phyloP scores from a whole-genome alignment of 768 basidiomycete genomes.

The Boletus reticuloceps region DNA sequence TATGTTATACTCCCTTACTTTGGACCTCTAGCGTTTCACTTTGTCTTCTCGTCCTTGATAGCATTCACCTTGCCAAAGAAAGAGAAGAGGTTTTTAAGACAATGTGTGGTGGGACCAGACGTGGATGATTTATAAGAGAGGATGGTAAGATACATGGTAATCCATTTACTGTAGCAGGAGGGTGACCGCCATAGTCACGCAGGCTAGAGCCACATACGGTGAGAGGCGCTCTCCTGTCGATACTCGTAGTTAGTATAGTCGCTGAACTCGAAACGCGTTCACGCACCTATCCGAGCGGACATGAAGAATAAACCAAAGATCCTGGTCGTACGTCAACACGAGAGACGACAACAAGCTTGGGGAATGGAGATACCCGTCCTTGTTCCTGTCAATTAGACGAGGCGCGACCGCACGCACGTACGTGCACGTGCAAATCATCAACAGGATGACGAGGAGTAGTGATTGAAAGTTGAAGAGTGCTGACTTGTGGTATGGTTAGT shows the following conservation, averaged over 20 bases:
- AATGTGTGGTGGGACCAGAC: background rate
- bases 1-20: background rate
- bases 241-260: background rate
- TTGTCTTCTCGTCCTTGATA: too few relatives aligned
- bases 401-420: conserved; percentile 92
- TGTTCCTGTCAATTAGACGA: conserved; percentile 87
- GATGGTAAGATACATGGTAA: background rate
- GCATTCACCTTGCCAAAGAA: too few relatives aligned
- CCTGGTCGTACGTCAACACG: conserved; percentile 38
- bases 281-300: conserved; percentile 89
- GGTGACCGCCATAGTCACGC: conserved; percentile 86
- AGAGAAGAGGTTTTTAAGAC: too few relatives aligned
- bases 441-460: conserved; percentile 86
- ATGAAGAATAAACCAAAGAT: conserved; percentile 94
- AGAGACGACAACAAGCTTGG: background rate
- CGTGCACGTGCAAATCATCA: conserved; percentile 96
- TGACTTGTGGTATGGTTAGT: conserved; percentile 48
- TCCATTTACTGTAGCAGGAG: conserved; percentile 46
- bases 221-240: conserved; percentile 88
- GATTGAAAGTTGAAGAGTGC: conserved; percentile 99
- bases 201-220: conserved; percentile 93
- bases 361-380: conserved; percentile 68
- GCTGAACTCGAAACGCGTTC: background rate
- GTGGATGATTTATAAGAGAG: background rate
- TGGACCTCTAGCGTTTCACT: background rate